Base-by-base conservation (phyloP, 2,329 filamentous ascomycete species). In the Tolypocladium ophioglossoides region DNA sequence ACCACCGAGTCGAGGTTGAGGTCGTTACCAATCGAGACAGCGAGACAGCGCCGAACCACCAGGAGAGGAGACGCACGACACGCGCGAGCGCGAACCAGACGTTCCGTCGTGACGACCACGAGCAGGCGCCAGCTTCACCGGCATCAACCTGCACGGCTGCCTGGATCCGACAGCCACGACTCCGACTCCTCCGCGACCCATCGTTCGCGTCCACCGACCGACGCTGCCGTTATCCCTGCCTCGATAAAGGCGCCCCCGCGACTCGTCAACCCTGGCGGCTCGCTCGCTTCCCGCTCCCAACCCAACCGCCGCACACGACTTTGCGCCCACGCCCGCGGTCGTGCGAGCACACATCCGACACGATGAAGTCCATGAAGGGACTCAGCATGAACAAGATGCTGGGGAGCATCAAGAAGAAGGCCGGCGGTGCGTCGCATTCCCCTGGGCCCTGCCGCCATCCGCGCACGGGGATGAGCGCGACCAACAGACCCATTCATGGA, bases 351-450 rank as follows among this genome's bases (percentile, higher is more conserved):
- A 14, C 27, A 7, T 20, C 27, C 10, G 22, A 10, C 56, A 60
- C 55, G 53, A 74, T 74, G 70, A 74, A 71, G 61, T 67, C 67
- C 58, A 75, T 75, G 74, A 81, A 78, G 69, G 72, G 75, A 39
- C 73, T 82, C 56, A 78, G 73, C 66, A 74, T 80, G 71, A 78
- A 74, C 67, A 80, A 75, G 72, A 72, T 82, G 74, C 71, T 82
- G 47, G 77, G 76, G 59, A 78, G 70, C 70, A 75, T 82, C 66
- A 78, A 72, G 64, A 76, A 73, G 65, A 74, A 72, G 62, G 72
- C 72, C 37, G 70, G 66, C 34, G 53, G 65, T 63, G 62, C 46
- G 62, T 49, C 41, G 12, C 20, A 18, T 30, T 40, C 41, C 48
- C 35, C 44, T 6, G 9, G 16, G 9, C 18, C 44, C 9, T n/a